These are phyloP conservation scores for Penicillium arizonense DNA, from an alignment of 495 filamentous ascomycete genomes.

Conservation along the genomic window DNA sequence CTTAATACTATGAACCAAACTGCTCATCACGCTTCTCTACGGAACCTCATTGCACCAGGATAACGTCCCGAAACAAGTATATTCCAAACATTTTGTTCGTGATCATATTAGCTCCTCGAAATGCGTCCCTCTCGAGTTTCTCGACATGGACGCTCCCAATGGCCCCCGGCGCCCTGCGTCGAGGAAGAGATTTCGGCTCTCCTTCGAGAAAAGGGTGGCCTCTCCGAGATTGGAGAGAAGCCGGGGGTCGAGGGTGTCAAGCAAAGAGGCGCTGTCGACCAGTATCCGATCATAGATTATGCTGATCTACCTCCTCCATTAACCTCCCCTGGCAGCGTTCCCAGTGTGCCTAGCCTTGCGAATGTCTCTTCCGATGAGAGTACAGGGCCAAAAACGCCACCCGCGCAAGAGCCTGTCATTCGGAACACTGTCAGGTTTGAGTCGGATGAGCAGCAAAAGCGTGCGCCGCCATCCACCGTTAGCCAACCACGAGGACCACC, in stretches of 20 bases:
- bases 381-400: slow-evolving; percentile 35
- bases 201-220: slow-evolving; percentile 38
- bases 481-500: slow-evolving; percentile 12
- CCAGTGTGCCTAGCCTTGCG: slow-evolving; percentile 16
- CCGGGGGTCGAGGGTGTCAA: slow-evolving; percentile 39
- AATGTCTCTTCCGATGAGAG: slow-evolving; percentile 38
- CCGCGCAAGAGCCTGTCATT: slow-evolving; percentile 18
- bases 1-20: slow-evolving; percentile 25
- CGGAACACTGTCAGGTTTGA: slow-evolving; percentile 11
- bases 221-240: slow-evolving; percentile 30
- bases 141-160: slow-evolving; percentile 26
- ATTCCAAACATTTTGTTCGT: slow-evolving; percentile 8
- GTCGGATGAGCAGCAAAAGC: not conserved
- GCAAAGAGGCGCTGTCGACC: slow-evolving; percentile 43
- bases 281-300: slow-evolving; percentile 43
- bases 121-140: slow-evolving; percentile 26
- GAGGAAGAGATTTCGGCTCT: slow-evolving; percentile 46
- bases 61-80: slow-evolving; percentile 7
- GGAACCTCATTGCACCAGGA: slow-evolving; percentile 21
- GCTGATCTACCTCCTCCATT: slow-evolving; percentile 21
- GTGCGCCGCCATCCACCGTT: slow-evolving; percentile 6
- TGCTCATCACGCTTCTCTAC: slow-evolving; percentile 9
- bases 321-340: slow-evolving; percentile 8
- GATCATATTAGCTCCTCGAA: slow-evolving; percentile 4
- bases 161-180: slow-evolving; percentile 43